Percentiles rank a stretch among this genome's conserved stretches.
phyloP scores from a whole-genome alignment of 768 basidiomycete genomes.

The Naganishia onofrii region DNA sequence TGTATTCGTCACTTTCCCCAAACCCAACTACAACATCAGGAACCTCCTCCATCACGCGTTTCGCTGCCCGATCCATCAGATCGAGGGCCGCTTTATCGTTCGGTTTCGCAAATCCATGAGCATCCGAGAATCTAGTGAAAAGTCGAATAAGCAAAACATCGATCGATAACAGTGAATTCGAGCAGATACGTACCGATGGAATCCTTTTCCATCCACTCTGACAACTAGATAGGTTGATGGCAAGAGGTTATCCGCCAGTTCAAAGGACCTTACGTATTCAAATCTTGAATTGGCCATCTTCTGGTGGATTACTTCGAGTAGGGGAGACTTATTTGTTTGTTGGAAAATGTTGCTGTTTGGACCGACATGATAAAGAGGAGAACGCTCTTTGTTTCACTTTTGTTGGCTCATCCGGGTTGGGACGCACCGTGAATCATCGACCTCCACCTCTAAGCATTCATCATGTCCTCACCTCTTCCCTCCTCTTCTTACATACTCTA shows the following conservation, averaged over 20 bases:
- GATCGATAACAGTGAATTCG: neutral
- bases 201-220: slow-evolving; percentile 87
- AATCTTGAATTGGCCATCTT: slow-evolving; percentile 89
- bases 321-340: too few relatives aligned
- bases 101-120: slow-evolving; percentile 79
- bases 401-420: neutral
- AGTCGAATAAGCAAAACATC: neutral
- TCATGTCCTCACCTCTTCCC: neutral
- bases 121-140: slow-evolving; percentile 70
- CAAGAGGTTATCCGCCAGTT: slow-evolving; percentile 79
- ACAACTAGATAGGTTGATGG: slow-evolving; percentile 80
- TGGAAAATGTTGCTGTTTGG: neutral
- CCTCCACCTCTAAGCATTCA: slow-evolving; percentile 9
- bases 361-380: neutral
- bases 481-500: neutral
- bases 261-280: slow-evolving; percentile 84
- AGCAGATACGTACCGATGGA: slow-evolving; percentile 68
- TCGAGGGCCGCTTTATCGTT: slow-evolving; percentile 82
- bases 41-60: slow-evolving; percentile 73
- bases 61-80: slow-evolving; percentile 90
- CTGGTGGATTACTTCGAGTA: too few relatives aligned
- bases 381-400: neutral
- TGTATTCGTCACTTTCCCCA: slow-evolving; percentile 97
- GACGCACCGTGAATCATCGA: neutral
- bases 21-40: slow-evolving; percentile 82